phyloP scores from a whole-genome alignment of 495 filamentous ascomycete genomes.

The Hyaloscypha hepaticicola region DNA sequence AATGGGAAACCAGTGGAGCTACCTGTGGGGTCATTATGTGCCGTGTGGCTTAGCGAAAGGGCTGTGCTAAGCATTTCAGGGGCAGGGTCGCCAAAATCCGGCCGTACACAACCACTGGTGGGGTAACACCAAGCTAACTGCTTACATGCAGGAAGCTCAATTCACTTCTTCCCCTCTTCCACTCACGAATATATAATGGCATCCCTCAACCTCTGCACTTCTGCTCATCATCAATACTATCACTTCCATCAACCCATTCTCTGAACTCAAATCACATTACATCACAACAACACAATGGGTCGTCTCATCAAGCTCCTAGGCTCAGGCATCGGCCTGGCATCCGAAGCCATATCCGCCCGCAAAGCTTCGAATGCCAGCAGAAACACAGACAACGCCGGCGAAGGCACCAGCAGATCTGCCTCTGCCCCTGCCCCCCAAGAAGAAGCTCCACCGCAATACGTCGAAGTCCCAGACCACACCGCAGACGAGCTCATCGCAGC shows the following conservation, averaged over 20 bases:
- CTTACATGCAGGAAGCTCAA: constrained; percentile 1
- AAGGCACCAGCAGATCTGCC: constrained; percentile 11
- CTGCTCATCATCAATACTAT: neutral
- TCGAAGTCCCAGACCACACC: constrained; percentile 16
- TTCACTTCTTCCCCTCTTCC: neutral
- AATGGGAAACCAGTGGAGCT: too few species aligned
- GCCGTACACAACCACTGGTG: neutral
- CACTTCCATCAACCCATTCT: neutral
- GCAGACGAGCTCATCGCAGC: constrained; percentile 19
- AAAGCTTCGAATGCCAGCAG: constrained; percentile 20
- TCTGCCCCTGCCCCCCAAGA: neutral
- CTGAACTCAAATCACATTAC: neutral
- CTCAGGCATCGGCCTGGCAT: constrained; percentile 49
- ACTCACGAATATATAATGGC: neutral
- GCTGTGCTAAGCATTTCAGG: constrained; percentile 10
- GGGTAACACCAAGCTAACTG: neutral
- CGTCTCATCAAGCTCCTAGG: constrained; percentile 33
- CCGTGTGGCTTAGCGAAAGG: neutral
- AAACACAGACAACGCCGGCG: constrained; percentile 1
- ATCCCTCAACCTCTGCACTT: neutral
- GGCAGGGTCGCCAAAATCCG: neutral
- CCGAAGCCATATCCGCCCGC: constrained; percentile 41
- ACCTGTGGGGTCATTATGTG: too few species aligned
- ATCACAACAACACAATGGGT: constrained; percentile 17
- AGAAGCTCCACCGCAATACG: constrained; percentile 22